A percentile compares a stretch with the other conserved stretches of the same genome.
phyloP scores from a whole-genome alignment of 2,329 filamentous ascomycete genomes.

The Zasmidium angulare region DNA sequence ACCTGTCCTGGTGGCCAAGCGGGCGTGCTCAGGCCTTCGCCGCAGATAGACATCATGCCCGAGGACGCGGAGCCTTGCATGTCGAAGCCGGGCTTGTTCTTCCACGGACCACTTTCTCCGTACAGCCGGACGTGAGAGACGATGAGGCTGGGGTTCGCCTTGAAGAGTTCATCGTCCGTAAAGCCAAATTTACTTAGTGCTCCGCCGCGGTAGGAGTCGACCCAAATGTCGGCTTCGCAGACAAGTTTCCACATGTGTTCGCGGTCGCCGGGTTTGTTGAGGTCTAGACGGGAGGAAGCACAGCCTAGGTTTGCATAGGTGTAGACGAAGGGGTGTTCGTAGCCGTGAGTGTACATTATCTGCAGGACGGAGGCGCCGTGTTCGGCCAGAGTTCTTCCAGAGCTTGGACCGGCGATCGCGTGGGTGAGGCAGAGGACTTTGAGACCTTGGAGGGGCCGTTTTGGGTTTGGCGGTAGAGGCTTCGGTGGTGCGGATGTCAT shows the following conservation, averaged over 20 bases:
- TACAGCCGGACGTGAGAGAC: slow-evolving; percentile 12
- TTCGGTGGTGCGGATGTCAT: not conserved
- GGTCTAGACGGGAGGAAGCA: slow-evolving; percentile 7
- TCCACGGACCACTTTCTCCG: slow-evolving; percentile 9
- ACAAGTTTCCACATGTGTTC: slow-evolving; percentile 8
- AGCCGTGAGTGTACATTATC: slow-evolving; percentile 14
- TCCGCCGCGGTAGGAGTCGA: slow-evolving; percentile 12
- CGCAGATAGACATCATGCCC: slow-evolving; percentile 11
- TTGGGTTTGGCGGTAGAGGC: slow-evolving; percentile 1
- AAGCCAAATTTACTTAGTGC: slow-evolving; percentile 12
- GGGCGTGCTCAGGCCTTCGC: slow-evolving; percentile 1
- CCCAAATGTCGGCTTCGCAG: slow-evolving; percentile 8
- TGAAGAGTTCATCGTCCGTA: slow-evolving; percentile 3
- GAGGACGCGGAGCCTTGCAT: slow-evolving; percentile 13
- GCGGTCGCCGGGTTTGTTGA: slow-evolving; percentile 3
- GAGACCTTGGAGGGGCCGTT: slow-evolving; percentile 5
- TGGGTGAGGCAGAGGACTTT: slow-evolving; percentile 11
- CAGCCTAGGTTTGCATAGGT: slow-evolving; percentile 12
- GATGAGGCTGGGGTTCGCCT: slow-evolving; percentile 9
- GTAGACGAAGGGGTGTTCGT: slow-evolving; percentile 14
- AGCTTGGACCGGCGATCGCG: slow-evolving; percentile 8
- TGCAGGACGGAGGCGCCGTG: slow-evolving; percentile 13
- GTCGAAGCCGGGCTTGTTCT: slow-evolving; percentile 10
- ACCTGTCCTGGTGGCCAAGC: slow-evolving; percentile 8
- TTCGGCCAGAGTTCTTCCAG: slow-evolving; percentile 10